Evolutionary conservation across 768 basidiomycete genomes (phyloP).

Genomic region (Boletus tylopilopsis): DNA sequence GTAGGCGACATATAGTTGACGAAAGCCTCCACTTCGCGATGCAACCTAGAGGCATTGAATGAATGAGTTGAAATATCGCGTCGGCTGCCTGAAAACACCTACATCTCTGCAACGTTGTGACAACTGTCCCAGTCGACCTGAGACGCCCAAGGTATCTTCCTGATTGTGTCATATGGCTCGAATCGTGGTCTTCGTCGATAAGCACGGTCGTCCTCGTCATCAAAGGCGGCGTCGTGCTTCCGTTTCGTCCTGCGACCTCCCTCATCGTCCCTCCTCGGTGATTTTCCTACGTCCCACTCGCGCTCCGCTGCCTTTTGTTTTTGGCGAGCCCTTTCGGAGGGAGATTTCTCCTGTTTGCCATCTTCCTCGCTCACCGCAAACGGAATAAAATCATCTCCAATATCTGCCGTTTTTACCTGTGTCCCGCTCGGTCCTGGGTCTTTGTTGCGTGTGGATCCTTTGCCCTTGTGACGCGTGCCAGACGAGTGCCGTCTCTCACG

Average conservation of each 20-base stretch:
- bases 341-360: constrained; percentile 11
- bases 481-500: constrained; percentile 19
- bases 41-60: constrained; percentile 51
- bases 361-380: no score
- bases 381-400: no score
- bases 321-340: constrained; percentile 16
- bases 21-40: constrained; percentile 83
- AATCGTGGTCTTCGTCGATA: constrained; percentile 41
- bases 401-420: no score
- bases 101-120: constrained; percentile 83
- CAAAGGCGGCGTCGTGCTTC: constrained; percentile 41
- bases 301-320: constrained; percentile 28
- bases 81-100: constrained; percentile 29
- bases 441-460: no score
- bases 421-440: no score
- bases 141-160: constrained; percentile 65
- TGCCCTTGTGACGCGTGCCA: constrained; percentile 9
- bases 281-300: constrained; percentile 41
- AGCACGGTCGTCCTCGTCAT: constrained; percentile 29
- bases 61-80: constrained; percentile 1
- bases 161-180: constrained; percentile 46
- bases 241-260: constrained; percentile 38
- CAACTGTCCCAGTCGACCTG: constrained; percentile 71
- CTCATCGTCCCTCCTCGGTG: constrained; percentile 18
- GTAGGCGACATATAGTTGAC: constrained; percentile 86